Percentiles rank a stretch among this genome's conserved stretches.
These are phyloP conservation scores for Iodosphaeria phyllophila DNA, from an alignment of 2,329 filamentous ascomycete genomes.

Conservation along the genomic window DNA sequence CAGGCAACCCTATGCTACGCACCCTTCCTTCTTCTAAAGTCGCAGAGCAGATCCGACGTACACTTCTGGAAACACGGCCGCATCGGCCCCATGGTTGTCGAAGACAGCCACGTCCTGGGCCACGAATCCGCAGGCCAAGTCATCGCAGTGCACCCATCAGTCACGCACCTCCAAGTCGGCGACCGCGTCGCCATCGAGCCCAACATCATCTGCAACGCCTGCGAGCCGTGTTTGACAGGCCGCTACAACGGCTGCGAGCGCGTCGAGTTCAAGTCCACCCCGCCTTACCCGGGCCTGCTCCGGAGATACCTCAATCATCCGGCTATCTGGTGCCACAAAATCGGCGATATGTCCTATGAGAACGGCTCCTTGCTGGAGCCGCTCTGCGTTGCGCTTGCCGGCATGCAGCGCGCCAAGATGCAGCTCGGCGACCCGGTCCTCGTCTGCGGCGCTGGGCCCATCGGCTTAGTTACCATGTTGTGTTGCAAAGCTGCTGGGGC, in stretches of 20 bases:
- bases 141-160: constrained; percentile 64
- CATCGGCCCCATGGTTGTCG: constrained; percentile 92
- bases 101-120: constrained; percentile 74
- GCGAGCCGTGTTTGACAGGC: constrained; percentile 79
- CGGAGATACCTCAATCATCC: constrained; percentile 91
- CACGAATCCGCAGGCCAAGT: constrained; percentile 83
- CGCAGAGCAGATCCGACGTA: constrained; percentile 53
- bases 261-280: constrained; percentile 77
- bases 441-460: constrained; percentile 84
- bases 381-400: constrained; percentile 72
- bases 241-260: constrained; percentile 88
- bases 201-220: constrained; percentile 78
- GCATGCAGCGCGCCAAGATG: constrained; percentile 66
- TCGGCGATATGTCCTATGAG: constrained; percentile 80
- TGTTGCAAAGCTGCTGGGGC: constrained; percentile 77
- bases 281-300: constrained; percentile 71
- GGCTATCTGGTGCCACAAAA: constrained; percentile 90
- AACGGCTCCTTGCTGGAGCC: constrained; percentile 84
- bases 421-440: constrained; percentile 72
- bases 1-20: background rate
- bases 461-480: constrained; percentile 74
- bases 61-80: constrained; percentile 95
- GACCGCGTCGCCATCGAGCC: constrained; percentile 91
- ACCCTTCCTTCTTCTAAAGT: constrained; percentile 4
- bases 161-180: constrained; percentile 59